Conservation (phyloP, 495 filamentous ascomycete species). For the Patellaria atrata region DNA sequence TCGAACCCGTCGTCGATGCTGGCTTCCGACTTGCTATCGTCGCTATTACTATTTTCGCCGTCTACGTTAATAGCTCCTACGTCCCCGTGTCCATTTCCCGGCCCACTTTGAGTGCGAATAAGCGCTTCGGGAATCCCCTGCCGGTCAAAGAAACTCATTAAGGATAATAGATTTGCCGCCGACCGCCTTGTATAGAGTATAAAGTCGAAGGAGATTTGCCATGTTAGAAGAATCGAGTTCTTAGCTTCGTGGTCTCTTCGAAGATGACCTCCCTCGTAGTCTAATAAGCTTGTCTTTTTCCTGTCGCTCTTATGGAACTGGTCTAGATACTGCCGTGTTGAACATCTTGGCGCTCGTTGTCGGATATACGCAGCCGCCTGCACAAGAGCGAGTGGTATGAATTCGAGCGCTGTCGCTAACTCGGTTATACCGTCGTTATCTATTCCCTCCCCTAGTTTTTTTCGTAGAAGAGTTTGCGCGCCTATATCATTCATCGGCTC, state of each 20-base stretch:
- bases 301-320: conserved; percentile 27
- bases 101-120: conserved; percentile 4
- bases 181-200: conserved; percentile 22
- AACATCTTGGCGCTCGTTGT: conserved; percentile 16
- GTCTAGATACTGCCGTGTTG: conserved; percentile 26
- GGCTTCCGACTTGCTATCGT: conserved; percentile 2
- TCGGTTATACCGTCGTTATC: conserved; percentile 5
- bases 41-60: conserved; percentile 3
- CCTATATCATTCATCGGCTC: conserved; percentile 25
- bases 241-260: conserved; percentile 29
- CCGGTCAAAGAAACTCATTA: conserved; percentile 20
- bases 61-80: neutral
- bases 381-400: conserved; percentile 14
- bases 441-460: conserved; percentile 22
- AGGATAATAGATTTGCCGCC: conserved; percentile 17
- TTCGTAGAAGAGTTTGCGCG: conserved; percentile 28
- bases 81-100: neutral
- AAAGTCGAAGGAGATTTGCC: conserved; percentile 36
- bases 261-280: conserved; percentile 24
- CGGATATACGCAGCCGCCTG: conserved; percentile 15
- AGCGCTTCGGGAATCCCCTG: conserved; percentile 16
- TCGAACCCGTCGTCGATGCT: conserved; percentile 9
- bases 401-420: conserved; percentile 12
- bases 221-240: conserved; percentile 35
- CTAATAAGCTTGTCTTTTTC: conserved; percentile 27